These are phyloP conservation scores for Paraphoma sp. DNA, from an alignment of 2,329 filamentous ascomycete species.

Conservation along the genomic window DNA sequence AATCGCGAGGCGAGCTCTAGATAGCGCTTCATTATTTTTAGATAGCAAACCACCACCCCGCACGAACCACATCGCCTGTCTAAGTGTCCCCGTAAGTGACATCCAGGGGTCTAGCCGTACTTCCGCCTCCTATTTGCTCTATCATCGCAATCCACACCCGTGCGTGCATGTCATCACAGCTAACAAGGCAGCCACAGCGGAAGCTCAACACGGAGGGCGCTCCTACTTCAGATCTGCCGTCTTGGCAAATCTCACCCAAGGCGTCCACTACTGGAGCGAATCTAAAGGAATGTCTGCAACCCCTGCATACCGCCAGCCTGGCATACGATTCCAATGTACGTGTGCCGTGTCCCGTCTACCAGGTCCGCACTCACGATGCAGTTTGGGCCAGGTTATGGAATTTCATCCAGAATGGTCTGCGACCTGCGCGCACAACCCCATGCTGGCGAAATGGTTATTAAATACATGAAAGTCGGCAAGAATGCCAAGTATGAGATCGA, in stretches of 20 bases:
- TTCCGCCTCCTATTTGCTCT: neutral
- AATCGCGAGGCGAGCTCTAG: neutral
- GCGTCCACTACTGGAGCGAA: neutral
- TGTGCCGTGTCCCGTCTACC: neutral
- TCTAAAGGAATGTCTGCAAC: neutral
- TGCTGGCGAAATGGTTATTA: too few relatives aligned
- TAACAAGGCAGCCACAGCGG: neutral
- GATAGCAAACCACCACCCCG: neutral
- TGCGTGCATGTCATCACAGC: neutral
- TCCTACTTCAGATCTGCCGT: neutral
- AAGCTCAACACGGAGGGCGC: neutral
- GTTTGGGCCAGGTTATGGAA: neutral
- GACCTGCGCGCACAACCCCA: too few relatives aligned
- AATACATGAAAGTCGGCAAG: too few relatives aligned
- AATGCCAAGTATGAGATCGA: too few relatives aligned
- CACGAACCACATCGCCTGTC: neutral
- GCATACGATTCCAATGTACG: neutral
- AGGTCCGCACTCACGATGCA: neutral
- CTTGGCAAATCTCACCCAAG: neutral
- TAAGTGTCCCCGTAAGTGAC: neutral
- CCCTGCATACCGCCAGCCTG: neutral
- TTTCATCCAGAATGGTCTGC: neutral
- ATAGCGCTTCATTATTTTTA: neutral
- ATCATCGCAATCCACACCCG: neutral
- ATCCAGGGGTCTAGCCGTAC: neutral